These are phyloP conservation scores for Perkinsus marinus DNA, from an alignment of 169 alveolate species.

Conservation along the genomic window DNA sequence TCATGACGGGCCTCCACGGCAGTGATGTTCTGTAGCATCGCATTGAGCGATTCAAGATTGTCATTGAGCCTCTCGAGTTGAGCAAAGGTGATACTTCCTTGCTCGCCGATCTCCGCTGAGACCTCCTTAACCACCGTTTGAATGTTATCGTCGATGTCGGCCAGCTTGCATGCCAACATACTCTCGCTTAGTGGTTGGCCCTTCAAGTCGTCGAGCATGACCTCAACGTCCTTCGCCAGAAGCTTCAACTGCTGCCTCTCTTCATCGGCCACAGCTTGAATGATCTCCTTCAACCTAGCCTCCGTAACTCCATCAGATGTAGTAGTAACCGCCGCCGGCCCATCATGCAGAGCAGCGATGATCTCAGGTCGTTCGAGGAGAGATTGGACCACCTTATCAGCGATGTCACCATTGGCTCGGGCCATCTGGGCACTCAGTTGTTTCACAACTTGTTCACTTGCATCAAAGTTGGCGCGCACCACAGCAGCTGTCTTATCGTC, in stretches of 20 bases:
- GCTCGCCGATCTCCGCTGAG: background rate
- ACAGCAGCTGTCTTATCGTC: background rate
- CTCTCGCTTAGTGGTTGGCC: background rate
- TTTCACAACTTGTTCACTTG: background rate
- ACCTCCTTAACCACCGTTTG: background rate
- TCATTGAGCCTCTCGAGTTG: background rate
- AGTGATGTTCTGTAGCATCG: background rate
- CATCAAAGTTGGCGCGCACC: background rate
- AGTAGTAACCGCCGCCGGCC: background rate
- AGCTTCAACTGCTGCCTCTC: background rate
- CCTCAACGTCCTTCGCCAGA: background rate
- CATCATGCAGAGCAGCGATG: background rate
- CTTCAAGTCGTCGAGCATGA: background rate
- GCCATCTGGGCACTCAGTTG: background rate
- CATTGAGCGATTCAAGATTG: background rate
- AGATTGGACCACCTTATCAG: background rate
- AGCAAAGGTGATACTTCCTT: background rate
- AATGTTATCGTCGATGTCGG: background rate
- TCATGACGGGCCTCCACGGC: background rate
- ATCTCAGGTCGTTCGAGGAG: background rate
- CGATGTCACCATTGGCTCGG: background rate
- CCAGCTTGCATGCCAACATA: background rate
- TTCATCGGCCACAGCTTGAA: background rate
- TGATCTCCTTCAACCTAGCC: background rate
- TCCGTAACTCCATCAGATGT: background rate